Percentiles rank a stretch among this genome's conserved stretches.
Evolutionary conservation across 78 protist species (phyloP).

Genomic region (Chrysochromulina parva): DNA sequence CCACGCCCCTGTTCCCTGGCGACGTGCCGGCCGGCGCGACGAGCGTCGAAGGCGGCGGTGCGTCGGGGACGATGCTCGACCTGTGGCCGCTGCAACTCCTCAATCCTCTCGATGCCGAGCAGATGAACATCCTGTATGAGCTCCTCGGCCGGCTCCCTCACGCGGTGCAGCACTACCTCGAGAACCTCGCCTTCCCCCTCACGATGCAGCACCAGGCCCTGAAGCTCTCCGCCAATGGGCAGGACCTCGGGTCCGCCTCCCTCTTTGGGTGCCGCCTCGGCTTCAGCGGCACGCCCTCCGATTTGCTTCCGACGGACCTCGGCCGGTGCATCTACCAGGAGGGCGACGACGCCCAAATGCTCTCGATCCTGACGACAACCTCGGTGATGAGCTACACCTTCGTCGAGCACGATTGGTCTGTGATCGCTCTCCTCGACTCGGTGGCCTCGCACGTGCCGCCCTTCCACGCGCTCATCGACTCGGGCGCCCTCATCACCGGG

Average conservation of each 20-base stretch:
- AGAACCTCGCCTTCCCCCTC: constrained; percentile 62
- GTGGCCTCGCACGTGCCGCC: constrained; percentile 33
- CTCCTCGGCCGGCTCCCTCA: constrained; percentile 57
- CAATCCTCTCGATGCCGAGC: constrained; percentile 61
- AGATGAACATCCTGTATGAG: constrained; percentile 38
- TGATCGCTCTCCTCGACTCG: constrained; percentile 35
- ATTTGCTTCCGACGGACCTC: constrained; percentile 75
- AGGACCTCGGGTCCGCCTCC: constrained; percentile 65
- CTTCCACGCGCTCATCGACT: constrained; percentile 66
- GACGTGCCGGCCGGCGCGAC: constrained; percentile 46
- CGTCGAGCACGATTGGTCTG: constrained; percentile 34
- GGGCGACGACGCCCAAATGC: constrained; percentile 74
- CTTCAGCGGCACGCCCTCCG: constrained; percentile 79
- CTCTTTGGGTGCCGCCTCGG: constrained; percentile 67
- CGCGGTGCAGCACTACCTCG: constrained; percentile 49
- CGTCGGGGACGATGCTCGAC: not conserved
- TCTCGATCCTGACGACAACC: constrained; percentile 54
- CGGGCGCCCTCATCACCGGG: constrained; percentile 73
- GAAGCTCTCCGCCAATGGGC: constrained; percentile 72
- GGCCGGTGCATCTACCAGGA: constrained; percentile 73
- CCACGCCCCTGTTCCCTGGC: not conserved
- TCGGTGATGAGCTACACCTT: constrained; percentile 12
- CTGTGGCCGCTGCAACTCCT: constrained; percentile 64
- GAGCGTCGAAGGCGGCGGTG: constrained; percentile 16
- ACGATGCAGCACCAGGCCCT: constrained; percentile 40